Evolutionary conservation across 2,329 filamentous ascomycete genomes (phyloP).

Genomic region (Aspergillus sp.): DNA sequence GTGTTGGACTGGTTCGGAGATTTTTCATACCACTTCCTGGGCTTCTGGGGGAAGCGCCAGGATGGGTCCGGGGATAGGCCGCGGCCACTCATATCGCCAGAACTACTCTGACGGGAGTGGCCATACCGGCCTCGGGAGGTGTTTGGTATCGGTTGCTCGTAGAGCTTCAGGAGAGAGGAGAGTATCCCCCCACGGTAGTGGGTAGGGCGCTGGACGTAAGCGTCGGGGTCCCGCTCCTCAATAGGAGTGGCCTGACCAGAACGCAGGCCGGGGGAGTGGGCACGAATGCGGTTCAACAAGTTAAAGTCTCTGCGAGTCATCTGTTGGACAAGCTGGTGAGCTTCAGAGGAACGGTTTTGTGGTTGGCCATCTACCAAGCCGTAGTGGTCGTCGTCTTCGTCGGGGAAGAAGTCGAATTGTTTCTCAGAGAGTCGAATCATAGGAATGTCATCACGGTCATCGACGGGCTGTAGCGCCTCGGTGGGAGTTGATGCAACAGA

Average conservation of each 20-base stretch:
- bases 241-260: conserved; percentile 36
- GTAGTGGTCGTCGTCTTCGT: conserved; percentile 37
- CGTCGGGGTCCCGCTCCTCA: conserved; percentile 51
- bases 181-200: conserved; percentile 74
- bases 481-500: conserved; percentile 31
- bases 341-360: conserved; percentile 31
- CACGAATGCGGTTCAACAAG: conserved; percentile 33
- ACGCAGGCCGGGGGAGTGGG: conserved; percentile 31
- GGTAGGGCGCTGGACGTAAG: conserved; percentile 66
- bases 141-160: conserved; percentile 51
- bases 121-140: conserved; percentile 28
- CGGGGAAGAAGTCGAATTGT: conserved; percentile 28
- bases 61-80: conserved; percentile 33
- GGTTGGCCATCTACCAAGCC: conserved; percentile 26
- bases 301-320: conserved; percentile 37
- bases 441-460: conserved; percentile 37
- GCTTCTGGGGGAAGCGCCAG: conserved; percentile 28
- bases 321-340: conserved; percentile 34
- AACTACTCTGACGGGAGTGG: conserved; percentile 32
- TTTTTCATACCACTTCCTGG: conserved; percentile 44
- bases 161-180: conserved; percentile 69
- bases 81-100: conserved; percentile 30
- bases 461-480: conserved; percentile 25
- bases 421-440: conserved; percentile 37
- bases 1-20: conserved; percentile 34